These are phyloP conservation scores for Hibiscus mutabilis DNA, from an alignment of 345 rosid genomes.

Conservation along the genomic window DNA sequence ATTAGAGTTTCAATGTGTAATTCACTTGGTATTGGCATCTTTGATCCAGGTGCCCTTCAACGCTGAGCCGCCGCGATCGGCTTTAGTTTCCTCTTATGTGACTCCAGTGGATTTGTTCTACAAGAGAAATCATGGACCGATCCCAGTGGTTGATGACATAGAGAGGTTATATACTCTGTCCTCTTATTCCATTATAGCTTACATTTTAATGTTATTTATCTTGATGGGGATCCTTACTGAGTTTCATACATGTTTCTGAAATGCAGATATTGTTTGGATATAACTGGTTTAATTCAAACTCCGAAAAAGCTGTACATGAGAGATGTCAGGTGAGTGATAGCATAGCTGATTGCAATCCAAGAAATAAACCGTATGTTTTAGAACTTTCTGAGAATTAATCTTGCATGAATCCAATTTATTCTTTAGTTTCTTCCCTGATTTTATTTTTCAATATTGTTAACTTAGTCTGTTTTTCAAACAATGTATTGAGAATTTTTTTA, in stretches of 20 bases:
- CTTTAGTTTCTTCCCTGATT: neutral
- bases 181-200: neutral
- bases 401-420: neutral
- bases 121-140: slow-evolving; percentile 93
- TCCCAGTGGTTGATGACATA: slow-evolving; percentile 72
- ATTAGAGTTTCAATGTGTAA: neutral
- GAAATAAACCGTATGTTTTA: neutral
- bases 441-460: neutral
- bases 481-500: slow-evolving; percentile 4
- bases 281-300: slow-evolving; percentile 46
- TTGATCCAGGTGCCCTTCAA: slow-evolving; percentile 76
- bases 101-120: slow-evolving; percentile 86
- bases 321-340: slow-evolving; percentile 57
- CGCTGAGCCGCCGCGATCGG: slow-evolving; percentile 85
- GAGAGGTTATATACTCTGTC: slow-evolving; percentile 35
- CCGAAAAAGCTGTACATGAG: slow-evolving; percentile 52
- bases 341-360: neutral
- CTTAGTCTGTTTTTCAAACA: neutral
- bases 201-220: neutral
- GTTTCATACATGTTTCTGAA: slow-evolving; percentile 3
- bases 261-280: slow-evolving; percentile 49
- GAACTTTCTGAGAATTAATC: neutral
- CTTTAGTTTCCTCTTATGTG: slow-evolving; percentile 56
- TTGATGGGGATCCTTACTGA: slow-evolving; percentile 5
- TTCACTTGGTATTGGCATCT: neutral